Evolutionary conservation across 2,329 filamentous ascomycete species (phyloP).

Genomic region (Zymoseptoria tritici): DNA sequence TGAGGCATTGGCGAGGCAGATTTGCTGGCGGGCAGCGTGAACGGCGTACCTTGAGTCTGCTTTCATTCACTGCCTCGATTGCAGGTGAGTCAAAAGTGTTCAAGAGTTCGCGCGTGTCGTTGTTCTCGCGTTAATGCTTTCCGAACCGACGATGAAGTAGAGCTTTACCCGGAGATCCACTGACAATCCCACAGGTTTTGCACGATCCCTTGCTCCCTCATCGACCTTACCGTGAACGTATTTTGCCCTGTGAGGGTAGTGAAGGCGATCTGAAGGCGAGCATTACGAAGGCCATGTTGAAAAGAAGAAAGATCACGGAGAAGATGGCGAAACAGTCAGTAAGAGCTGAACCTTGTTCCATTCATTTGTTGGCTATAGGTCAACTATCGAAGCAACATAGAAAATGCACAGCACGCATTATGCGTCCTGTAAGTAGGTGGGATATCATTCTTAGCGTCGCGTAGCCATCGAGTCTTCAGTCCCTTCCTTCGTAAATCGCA

Average conservation of each 20-base stretch:
- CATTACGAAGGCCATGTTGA: too few relatives aligned
- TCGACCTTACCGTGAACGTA: too few relatives aligned
- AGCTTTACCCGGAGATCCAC: background rate
- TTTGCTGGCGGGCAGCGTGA: background rate
- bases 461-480: conserved; percentile 3
- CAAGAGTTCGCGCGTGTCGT: background rate
- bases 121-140: background rate
- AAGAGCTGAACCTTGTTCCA: background rate
- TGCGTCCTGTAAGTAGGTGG: conserved; percentile 7
- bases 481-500: background rate
- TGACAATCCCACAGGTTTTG: background rate
- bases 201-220: too few relatives aligned
- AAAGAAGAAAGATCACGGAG: too few relatives aligned
- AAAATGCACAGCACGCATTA: background rate
- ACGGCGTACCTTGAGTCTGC: too few relatives aligned
- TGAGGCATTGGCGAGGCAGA: background rate
- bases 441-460: conserved; percentile 19
- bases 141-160: background rate
- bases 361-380: background rate
- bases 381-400: background rate
- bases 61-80: too few relatives aligned
- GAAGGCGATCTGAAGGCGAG: too few relatives aligned
- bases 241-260: too few relatives aligned
- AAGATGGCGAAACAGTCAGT: too few relatives aligned
- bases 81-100: too few relatives aligned